A percentile compares a stretch with the other conserved stretches of the same genome.
Conservation (phyloP, 2,329 filamentous ascomycete species). For the Nakataea oryzae region DNA sequence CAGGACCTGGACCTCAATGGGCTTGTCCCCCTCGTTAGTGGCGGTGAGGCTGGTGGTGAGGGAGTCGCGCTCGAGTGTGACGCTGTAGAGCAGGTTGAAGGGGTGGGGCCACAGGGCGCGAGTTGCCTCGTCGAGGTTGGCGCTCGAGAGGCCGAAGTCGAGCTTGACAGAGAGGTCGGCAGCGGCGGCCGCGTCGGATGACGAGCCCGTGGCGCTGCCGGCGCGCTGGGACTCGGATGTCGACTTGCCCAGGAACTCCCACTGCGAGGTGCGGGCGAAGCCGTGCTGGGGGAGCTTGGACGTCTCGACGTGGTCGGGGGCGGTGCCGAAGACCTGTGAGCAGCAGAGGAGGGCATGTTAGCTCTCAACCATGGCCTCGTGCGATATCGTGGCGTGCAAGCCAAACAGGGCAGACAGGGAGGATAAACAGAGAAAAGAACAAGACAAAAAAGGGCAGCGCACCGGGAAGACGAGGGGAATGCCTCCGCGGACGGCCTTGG, state of each 20-base stretch:
- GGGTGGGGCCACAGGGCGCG: conserved; percentile 72
- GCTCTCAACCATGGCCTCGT: too few relatives aligned
- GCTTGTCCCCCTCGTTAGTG: conserved; percentile 71
- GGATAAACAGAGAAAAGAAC: background rate
- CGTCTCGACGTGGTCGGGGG: conserved; percentile 61
- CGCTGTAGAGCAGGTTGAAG: conserved; percentile 88
- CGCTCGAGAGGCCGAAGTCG: conserved; percentile 80
- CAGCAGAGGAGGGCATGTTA: background rate
- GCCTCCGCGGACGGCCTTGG: conserved; percentile 81
- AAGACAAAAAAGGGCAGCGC: conserved; percentile 18
- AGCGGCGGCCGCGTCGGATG: conserved; percentile 12
- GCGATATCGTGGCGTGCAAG: too few relatives aligned
- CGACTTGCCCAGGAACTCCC: conserved; percentile 91
- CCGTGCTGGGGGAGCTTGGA: conserved; percentile 81
- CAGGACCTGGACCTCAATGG: conserved; percentile 86
- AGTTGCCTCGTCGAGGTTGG: conserved; percentile 57
- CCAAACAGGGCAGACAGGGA: background rate
- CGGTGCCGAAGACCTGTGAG: conserved; percentile 70
- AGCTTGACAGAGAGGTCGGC: conserved; percentile 72
- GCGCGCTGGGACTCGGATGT: conserved; percentile 46
- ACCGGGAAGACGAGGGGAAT: conserved; percentile 92
- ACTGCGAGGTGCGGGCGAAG: conserved; percentile 79
- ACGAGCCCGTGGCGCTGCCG: conserved; percentile 24
- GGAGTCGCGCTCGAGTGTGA: conserved; percentile 66
- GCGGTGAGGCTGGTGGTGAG: conserved; percentile 77